Base-by-base conservation (phyloP, 2,329 filamentous ascomycete species). In the Fusarium succisae region DNA sequence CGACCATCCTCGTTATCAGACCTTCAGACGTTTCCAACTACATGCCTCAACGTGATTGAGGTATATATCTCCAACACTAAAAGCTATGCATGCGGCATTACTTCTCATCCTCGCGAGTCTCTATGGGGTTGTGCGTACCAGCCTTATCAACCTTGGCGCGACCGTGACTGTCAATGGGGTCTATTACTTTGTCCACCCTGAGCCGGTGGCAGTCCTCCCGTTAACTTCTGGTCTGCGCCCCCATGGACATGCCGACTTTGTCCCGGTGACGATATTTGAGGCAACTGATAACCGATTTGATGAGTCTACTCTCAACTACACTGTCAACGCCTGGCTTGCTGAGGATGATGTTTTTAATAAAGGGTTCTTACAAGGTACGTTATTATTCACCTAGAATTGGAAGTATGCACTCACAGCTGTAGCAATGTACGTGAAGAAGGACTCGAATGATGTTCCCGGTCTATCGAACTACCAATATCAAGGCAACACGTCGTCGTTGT, bases 231-330 rank as follows among this genome's bases (percentile, higher is more conserved):
- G 3, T 20, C 22, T n/a, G 8, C 5, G 9, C 1, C 3, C 14
- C 6, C 9, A 26, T 12, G 24, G 17, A 1, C 7, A 6, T 26
- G 12, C 5, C 4, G 4, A 22, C 1, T 37, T 53, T 26, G 5
- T 53, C 13, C 50, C 50, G 9, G 22, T 6, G 2, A 37, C 50
- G 2, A 11, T 53, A 7, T 53, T 26, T 6, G 32, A 53, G 18
- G 32, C 50, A 37, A 22, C 0, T 1, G 50, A 37, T 0, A 22
- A 37, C 6, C n/a, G 0, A 17, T 53, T 53, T 2, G 50, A 53
- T 12, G n/a, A 37, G 18, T 26, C 50, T 20, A 26, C 12, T 15
- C 32, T 37, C 9, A 37, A 37, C 10, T 1, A 24, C 13, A 37
- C 18, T 1, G 4, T 37, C 3, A 26, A 26, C 4, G 13, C 50